Evolutionary conservation across 202 grass and related monocot species (phyloP).

Genomic region (Bolboschoenoplectus hybrid): DNA sequence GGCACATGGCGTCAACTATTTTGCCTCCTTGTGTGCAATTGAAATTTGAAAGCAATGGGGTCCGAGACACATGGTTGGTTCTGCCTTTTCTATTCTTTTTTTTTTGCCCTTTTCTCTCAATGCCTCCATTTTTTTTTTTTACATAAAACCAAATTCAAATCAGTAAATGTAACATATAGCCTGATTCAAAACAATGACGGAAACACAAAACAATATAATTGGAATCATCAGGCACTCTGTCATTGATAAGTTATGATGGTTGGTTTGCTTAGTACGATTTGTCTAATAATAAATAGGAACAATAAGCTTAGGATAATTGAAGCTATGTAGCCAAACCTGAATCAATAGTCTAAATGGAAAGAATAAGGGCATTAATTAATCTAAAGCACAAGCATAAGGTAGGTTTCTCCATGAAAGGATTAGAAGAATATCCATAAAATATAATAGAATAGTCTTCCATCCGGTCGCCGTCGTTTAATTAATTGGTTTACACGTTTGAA

Average conservation of each 20-base stretch:
- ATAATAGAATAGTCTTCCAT: background rate
- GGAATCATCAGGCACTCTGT: background rate
- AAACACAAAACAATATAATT: too few relatives aligned
- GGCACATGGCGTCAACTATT: constrained; percentile 4
- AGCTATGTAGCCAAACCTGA: background rate
- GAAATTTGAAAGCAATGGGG: background rate
- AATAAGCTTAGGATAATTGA: background rate
- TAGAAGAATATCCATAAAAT: constrained; percentile 12
- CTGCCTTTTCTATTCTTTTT: background rate
- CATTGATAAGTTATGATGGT: constrained; percentile 7
- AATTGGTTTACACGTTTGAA: constrained; percentile 10
- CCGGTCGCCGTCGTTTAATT: background rate
- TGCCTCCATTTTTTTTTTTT: background rate
- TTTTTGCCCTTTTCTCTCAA: background rate
- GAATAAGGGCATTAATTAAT: background rate
- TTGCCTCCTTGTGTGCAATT: constrained; percentile 16
- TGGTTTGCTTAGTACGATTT: background rate
- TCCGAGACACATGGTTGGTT: background rate
- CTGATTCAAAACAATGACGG: too few relatives aligned
- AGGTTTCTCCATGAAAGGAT: constrained; percentile 22
- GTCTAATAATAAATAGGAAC: background rate
- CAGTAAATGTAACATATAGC: background rate
- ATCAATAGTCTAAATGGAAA: background rate
- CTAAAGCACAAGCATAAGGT: background rate
- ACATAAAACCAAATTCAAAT: background rate